Evolutionary conservation across 768 basidiomycete species (phyloP).

Genomic region (Boletus sp.): DNA sequence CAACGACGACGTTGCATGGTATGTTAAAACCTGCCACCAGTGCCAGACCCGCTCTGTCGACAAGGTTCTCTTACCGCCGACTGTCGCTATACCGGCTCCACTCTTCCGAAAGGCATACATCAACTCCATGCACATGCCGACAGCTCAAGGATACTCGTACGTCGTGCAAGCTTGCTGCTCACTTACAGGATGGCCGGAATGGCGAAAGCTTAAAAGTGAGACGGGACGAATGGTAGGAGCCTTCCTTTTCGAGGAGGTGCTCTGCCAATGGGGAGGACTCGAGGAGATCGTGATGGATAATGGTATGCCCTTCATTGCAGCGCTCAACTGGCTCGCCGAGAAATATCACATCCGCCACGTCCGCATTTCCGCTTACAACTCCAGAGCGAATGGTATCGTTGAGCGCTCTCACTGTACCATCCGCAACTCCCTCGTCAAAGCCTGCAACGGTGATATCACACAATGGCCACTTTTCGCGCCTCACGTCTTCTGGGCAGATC

Average conservation of each 20-base stretch:
- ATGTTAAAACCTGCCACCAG: conserved; percentile 35
- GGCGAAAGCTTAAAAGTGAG: conserved; percentile 14
- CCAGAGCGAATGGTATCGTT: conserved; percentile 37
- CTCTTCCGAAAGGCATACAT: conserved; percentile 31
- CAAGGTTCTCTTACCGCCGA: conserved; percentile 26
- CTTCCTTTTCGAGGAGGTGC: conserved; percentile 37
- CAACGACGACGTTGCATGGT: conserved; percentile 31
- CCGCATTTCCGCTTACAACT: conserved; percentile 42
- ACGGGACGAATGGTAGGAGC: conserved; percentile 24
- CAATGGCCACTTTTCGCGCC: too few relatives aligned
- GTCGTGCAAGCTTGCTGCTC: conserved; percentile 38
- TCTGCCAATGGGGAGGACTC: conserved; percentile 38
- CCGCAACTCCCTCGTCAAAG: conserved; percentile 36
- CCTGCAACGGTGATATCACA: conserved; percentile 25
- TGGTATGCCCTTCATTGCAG: conserved; percentile 29
- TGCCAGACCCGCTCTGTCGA: conserved; percentile 33
- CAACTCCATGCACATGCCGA: conserved; percentile 42
- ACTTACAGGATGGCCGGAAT: conserved; percentile 36
- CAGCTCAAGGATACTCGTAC: conserved; percentile 31
- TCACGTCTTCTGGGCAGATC: too few relatives aligned
- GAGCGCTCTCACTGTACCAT: conserved; percentile 33
- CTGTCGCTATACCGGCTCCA: not conserved
- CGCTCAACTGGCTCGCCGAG: conserved; percentile 21
- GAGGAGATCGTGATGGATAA: conserved; percentile 44
- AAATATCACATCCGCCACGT: conserved; percentile 39